phyloP scores from a whole-genome alignment of 1,284 basidiomycete genomes.

The Ceratobasidium sp. region DNA sequence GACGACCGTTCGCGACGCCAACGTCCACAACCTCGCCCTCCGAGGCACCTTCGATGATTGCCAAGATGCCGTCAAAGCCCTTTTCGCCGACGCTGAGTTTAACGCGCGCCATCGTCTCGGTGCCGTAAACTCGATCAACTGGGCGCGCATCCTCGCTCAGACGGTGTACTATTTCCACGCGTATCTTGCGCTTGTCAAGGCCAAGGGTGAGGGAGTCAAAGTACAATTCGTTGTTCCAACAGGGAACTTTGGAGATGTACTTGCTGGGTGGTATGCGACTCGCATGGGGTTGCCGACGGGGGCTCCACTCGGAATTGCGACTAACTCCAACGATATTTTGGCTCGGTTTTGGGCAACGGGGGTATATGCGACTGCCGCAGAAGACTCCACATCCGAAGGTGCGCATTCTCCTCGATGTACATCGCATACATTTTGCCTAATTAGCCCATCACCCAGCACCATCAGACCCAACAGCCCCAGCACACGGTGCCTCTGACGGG shows the following conservation, averaged over 20 bases:
- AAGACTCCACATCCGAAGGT: conserved; percentile 9
- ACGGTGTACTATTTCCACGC: conserved; percentile 99
- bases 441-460: conserved; percentile 1
- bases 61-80: conserved; percentile 97
- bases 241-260: conserved; percentile 98
- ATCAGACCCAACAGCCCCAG: conserved; percentile 42
- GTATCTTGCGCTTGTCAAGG: conserved; percentile 72
- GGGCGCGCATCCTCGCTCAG: conserved; percentile 98
- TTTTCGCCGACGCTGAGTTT: conserved; percentile 91
- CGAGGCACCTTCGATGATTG: conserved; percentile 98
- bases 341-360: conserved; percentile 96
- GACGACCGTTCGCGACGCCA: conserved; percentile 96
- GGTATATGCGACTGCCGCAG: conserved; percentile 70
- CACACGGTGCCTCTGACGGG: conserved; percentile 71
- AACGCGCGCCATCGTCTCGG: conserved; percentile 91
- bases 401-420: neutral
- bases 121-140: conserved; percentile 99
- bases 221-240: conserved; percentile 97
- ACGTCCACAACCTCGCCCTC: conserved; percentile 96
- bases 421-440: neutral
- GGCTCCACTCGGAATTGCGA: conserved; percentile 86
- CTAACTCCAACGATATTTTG: conserved; percentile 98
- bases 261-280: conserved; percentile 98
- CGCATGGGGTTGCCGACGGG: conserved; percentile 92
- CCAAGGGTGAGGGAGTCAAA: conserved; percentile 56